phyloP scores from a whole-genome alignment of 805 yeast species.

The Blastobotrys chiropterorum region DNA sequence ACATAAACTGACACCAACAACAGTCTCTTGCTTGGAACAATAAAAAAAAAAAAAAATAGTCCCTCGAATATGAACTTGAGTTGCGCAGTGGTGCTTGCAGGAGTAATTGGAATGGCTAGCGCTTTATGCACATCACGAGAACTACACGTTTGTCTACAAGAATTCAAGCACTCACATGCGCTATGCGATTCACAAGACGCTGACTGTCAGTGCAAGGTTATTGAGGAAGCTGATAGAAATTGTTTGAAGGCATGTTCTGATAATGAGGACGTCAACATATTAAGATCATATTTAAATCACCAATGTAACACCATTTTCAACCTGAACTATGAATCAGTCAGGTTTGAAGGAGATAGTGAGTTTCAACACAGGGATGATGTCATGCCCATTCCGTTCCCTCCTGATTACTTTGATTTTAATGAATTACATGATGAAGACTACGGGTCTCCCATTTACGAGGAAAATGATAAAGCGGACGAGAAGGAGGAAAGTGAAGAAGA shows the following conservation, averaged over 20 bases:
- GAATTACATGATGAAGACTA: slow-evolving; percentile 7
- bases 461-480: not conserved
- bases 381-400: slow-evolving; percentile 9
- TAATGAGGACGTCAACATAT: not conserved
- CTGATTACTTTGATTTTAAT: slow-evolving; percentile 1
- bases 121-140: not conserved
- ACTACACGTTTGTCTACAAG: not conserved
- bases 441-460: not conserved
- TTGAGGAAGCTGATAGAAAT: slow-evolving; percentile 1
- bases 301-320: slow-evolving; percentile 5
- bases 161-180: slow-evolving; percentile 3
- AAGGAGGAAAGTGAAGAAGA: not conserved
- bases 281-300: slow-evolving; percentile 5
- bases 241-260: slow-evolving; percentile 3
- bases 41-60: not conserved
- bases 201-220: slow-evolving; percentile 6
- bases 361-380: slow-evolving; percentile 18
- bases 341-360: slow-evolving; percentile 16
- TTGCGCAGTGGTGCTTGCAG: not conserved
- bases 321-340: slow-evolving; percentile 9
- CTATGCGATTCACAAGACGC: slow-evolving; percentile 4
- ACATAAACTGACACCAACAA: too few species aligned
- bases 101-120: not conserved
- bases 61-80: not conserved
- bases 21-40: not conserved